phyloP scores from a whole-genome alignment of 2,329 filamentous ascomycete species.

The Setomelanomma holmii region DNA sequence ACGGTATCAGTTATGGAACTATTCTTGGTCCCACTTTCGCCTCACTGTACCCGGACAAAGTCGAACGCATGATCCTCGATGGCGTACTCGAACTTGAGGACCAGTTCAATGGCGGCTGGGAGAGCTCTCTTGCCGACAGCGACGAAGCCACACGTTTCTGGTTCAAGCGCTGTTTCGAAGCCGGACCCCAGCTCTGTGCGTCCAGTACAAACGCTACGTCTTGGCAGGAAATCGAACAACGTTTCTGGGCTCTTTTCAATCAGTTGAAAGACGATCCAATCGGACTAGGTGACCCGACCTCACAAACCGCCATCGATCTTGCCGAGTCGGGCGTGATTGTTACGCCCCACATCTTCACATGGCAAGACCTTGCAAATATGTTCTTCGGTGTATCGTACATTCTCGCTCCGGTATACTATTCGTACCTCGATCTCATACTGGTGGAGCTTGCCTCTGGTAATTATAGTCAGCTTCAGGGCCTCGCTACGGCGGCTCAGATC shows the following conservation, averaged over 20 bases:
- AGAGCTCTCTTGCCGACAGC: conserved; percentile 56
- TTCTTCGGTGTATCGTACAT: conserved; percentile 10
- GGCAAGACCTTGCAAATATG: conserved; percentile 11
- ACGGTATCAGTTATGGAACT: conserved; percentile 55
- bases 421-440: conserved; percentile 6
- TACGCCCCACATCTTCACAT: conserved; percentile 15
- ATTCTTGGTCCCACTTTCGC: conserved; percentile 57
- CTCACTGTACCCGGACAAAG: conserved; percentile 53
- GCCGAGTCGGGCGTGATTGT: not conserved
- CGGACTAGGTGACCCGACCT: conserved; percentile 5
- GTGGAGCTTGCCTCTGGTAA: conserved; percentile 13
- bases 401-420: not conserved
- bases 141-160: conserved; percentile 63
- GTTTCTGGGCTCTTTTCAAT: conserved; percentile 15
- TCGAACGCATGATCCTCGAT: conserved; percentile 53
- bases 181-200: conserved; percentile 42
- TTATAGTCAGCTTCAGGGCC: conserved; percentile 1
- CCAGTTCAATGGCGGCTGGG: conserved; percentile 51
- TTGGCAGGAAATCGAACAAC: conserved; percentile 16
- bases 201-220: conserved; percentile 24
- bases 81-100: conserved; percentile 54
- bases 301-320: not conserved
- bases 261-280: conserved; percentile 13
- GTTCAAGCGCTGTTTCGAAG: conserved; percentile 61
- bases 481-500: conserved; percentile 8